Evolutionary conservation across 106 monocot species (phyloP), one percentile per base, ranked within the genome.

Genomic region (Dioscorea alata): DNA sequence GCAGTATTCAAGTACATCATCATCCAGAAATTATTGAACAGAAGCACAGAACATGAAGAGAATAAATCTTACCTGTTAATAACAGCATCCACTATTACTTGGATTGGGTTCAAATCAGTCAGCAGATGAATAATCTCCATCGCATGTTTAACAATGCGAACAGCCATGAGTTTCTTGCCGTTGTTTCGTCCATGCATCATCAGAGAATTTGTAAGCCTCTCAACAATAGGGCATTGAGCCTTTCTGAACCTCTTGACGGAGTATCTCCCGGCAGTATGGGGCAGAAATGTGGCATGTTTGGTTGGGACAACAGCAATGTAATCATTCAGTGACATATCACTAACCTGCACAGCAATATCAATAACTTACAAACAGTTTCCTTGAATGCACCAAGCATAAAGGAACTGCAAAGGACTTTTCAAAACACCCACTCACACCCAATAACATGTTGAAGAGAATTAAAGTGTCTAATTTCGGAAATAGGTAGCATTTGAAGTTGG

Each of bases 151-250:
- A 82, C 63, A 25, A 81, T 81, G 16, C 81, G 75, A 48, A 81
- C 81, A 54, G 81, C 81, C 76, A 76, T 71, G 28, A 85, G 64
- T 50, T 86, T 86, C 75, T 86, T 86, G 10, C 85, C 85, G 49
- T 86, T 86, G 70, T 87, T 87, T 24, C 86, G 76, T 8, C 86
- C 86, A 25, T 87, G 86, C 86, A 87, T 87, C 86, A 87, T 87
- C 20, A 87, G 74, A 33, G 86, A 87, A 54, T 87, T 87, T 9
- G 86, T 87, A 59, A 87, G 60, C 23, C 86, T 79, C 76, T 87
- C 86, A 15, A 86, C 49, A 25, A 86, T 86, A 0, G 86, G 86
- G 68, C 86, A 82, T 42, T 86, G 86, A 13, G 86, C 86, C 76
- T 86, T 86, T n/a, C 86, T 50, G 50, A 86, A 86, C 49, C 86